A percentile compares a stretch with the other conserved stretches of the same genome.
Evolutionary conservation across 2,329 filamentous ascomycete species (phyloP).

Genomic region (Drechslerella coelobrocha): DNA sequence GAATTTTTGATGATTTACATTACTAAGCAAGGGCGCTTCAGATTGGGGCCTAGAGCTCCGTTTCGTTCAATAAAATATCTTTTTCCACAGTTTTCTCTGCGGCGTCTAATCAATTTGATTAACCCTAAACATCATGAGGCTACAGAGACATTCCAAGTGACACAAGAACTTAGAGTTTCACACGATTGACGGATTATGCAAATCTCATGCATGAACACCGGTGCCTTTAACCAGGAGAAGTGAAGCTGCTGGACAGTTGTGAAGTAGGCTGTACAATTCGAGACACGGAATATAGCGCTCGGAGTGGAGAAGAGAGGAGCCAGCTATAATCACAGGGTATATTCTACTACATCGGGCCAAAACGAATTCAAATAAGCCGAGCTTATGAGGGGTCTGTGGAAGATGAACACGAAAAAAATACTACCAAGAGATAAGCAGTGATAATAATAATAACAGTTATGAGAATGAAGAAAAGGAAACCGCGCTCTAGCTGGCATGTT

Average conservation of each 20-base stretch:
- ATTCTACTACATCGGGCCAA: slow-evolving; percentile 27
- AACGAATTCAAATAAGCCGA: slow-evolving; percentile 3
- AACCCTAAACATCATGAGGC: no score
- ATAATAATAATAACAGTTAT: no score
- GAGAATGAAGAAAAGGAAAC: no score
- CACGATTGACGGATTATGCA: neutral
- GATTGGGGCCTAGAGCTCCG: neutral
- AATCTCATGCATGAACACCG: neutral
- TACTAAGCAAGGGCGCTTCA: neutral
- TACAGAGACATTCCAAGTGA: neutral
- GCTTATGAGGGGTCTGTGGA: slow-evolving; percentile 1
- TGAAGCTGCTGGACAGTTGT: neutral
- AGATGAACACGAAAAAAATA: neutral
- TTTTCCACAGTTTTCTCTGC: neutral
- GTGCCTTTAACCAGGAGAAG: neutral
- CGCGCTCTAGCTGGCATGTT: no score
- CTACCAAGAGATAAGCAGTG: no score
- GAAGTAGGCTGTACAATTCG: slow-evolving; percentile 22
- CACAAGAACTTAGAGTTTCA: neutral
- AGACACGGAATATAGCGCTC: slow-evolving; percentile 3
- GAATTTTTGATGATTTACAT: neutral
- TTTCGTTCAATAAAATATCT: neutral
- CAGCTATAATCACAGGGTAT: slow-evolving; percentile 20
- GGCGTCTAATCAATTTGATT: no score
- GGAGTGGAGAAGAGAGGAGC: slow-evolving; percentile 8